These are phyloP conservation scores for Leccinum huronense DNA, from an alignment of 1,284 basidiomycete genomes.

Conservation along the genomic window DNA sequence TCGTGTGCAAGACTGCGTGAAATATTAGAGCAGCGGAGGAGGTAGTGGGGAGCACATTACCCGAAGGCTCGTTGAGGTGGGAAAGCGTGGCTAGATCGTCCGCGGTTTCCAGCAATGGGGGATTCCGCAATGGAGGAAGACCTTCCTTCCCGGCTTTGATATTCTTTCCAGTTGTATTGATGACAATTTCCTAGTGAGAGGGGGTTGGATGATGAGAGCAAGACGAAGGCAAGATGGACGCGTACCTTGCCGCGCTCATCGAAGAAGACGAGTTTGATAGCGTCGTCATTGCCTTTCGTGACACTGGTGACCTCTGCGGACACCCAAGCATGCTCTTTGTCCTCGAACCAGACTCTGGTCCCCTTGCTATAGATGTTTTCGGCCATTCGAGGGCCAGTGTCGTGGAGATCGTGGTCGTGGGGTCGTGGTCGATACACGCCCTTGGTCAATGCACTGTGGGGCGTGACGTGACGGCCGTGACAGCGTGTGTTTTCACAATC, in stretches of 20 bases:
- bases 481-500: constrained; percentile 20
- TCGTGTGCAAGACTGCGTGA: constrained; percentile 86
- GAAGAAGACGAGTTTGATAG: constrained; percentile 74
- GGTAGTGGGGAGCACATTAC: constrained; percentile 43
- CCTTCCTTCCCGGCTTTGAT: constrained; percentile 72
- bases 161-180: constrained; percentile 76
- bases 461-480: constrained; percentile 32
- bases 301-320: constrained; percentile 78
- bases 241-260: constrained; percentile 86
- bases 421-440: constrained; percentile 16
- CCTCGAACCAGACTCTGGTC: constrained; percentile 85
- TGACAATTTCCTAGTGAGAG: constrained; percentile 61
- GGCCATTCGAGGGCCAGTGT: constrained; percentile 53
- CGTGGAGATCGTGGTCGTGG: constrained; percentile 13
- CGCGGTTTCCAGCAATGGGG: constrained; percentile 92
- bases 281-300: constrained; percentile 60
- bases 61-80: constrained; percentile 97
- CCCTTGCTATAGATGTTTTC: constrained; percentile 86
- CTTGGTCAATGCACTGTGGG: not conserved
- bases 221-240: constrained; percentile 19
- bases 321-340: constrained; percentile 92
- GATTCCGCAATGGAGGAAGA: constrained; percentile 94
- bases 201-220: constrained; percentile 14
- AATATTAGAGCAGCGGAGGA: not conserved
- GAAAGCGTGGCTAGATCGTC: constrained; percentile 98